These are phyloP conservation scores for Chytriomyces confervae DNA, from an alignment of 192 early-diverging fungal species.

Conservation along the genomic window DNA sequence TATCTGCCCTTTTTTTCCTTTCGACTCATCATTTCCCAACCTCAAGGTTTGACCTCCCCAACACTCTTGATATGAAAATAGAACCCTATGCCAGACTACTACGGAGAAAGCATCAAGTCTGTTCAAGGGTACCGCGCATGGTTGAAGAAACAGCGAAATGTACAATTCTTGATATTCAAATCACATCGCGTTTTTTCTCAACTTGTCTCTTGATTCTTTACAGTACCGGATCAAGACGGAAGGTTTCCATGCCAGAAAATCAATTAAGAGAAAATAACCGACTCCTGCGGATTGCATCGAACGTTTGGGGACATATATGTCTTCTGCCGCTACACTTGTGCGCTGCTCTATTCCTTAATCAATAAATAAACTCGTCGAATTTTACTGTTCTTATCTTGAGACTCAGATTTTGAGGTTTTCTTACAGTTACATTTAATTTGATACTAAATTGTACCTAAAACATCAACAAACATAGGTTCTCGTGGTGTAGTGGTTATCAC, in stretches of 20 bases:
- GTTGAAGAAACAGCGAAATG: constrained; percentile 78
- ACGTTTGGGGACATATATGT: too few species aligned
- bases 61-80: neutral
- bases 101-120: constrained; percentile 89
- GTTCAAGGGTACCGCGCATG: constrained; percentile 82
- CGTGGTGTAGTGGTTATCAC: too few species aligned
- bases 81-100: constrained; percentile 79
- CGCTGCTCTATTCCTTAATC: too few species aligned
- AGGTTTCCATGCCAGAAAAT: constrained; percentile 27
- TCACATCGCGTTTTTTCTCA: too few species aligned
- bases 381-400: too few species aligned
- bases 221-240: constrained; percentile 30
- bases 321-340: too few species aligned
- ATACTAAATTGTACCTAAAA: neutral
- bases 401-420: too few species aligned
- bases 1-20: neutral
- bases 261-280: constrained; percentile 16
- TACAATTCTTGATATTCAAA: neutral
- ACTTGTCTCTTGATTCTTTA: too few species aligned
- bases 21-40: neutral
- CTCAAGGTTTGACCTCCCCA: too few species aligned
- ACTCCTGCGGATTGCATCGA: neutral
- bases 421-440: too few species aligned
- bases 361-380: too few species aligned
- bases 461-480: too few species aligned